Evolutionary conservation across 495 filamentous ascomycete genomes (phyloP).

Genomic region (Daldinia grandis): DNA sequence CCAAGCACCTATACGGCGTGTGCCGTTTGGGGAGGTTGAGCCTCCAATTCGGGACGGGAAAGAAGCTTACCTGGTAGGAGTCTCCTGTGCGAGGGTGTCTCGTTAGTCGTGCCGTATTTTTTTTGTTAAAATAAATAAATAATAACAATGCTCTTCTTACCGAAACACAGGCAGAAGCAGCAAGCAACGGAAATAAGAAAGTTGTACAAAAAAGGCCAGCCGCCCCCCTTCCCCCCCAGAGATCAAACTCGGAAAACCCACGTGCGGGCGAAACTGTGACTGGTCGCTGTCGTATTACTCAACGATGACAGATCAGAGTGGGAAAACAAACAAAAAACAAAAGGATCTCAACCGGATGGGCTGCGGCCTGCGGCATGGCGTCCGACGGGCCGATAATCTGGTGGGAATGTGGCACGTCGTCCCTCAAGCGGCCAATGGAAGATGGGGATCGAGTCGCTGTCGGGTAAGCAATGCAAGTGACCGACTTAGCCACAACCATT

Average conservation of each 20-base stretch:
- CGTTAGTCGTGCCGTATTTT: background rate
- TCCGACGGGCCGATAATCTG: slow-evolving; percentile 11
- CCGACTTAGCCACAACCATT: slow-evolving; percentile 21
- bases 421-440: slow-evolving; percentile 6
- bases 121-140: no score
- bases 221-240: no score
- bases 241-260: background rate
- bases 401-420: background rate
- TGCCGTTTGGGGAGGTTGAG: background rate
- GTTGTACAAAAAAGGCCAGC: background rate
- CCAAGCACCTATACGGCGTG: background rate
- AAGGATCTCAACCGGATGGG: slow-evolving; percentile 1
- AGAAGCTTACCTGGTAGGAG: background rate
- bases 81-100: background rate
- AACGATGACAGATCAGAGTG: slow-evolving; percentile 6
- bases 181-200: background rate
- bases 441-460: background rate
- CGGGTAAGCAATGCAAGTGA: slow-evolving; percentile 1
- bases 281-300: slow-evolving; percentile 5
- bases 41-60: background rate
- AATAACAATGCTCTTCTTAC: no score
- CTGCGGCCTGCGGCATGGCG: slow-evolving; percentile 8
- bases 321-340: background rate
- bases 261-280: slow-evolving; percentile 1
- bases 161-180: background rate